Conservation (phyloP, 163 green algal genomes). For the Prototheca wickerhamii region DNA sequence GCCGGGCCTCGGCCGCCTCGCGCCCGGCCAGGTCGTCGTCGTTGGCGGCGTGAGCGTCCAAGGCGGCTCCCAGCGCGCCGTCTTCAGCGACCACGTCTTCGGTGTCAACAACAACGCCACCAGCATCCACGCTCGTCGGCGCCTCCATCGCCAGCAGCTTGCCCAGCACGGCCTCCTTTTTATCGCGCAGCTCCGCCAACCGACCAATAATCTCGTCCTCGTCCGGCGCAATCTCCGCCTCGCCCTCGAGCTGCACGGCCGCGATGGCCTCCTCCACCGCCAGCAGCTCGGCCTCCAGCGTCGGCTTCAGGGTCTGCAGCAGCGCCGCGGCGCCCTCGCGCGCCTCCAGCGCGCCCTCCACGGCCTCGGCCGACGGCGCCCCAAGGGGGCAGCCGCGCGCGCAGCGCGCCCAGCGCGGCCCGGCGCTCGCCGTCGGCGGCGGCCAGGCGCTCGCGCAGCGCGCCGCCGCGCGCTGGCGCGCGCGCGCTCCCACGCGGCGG, state of each 20-base stretch:
- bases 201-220: not conserved
- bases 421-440: not conserved
- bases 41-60: not conserved
- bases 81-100: no score
- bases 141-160: conserved; percentile 6
- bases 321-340: no score
- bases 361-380: not conserved
- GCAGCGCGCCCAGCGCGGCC: not conserved
- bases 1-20: not conserved
- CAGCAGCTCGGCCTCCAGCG: not conserved
- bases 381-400: no score
- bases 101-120: no score
- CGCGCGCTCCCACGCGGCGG: not conserved
- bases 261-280: not conserved
- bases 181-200: not conserved
- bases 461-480: not conserved
- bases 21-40: not conserved
- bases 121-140: no score
- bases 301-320: not conserved
- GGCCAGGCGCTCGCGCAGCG: not conserved
- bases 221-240: not conserved
- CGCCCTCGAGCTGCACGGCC: not conserved
- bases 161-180: not conserved
- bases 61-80: no score
- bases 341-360: not conserved